Evolutionary conservation across 2,329 filamentous ascomycete genomes (phyloP).

Genomic region (Colletotrichum liriopes): DNA sequence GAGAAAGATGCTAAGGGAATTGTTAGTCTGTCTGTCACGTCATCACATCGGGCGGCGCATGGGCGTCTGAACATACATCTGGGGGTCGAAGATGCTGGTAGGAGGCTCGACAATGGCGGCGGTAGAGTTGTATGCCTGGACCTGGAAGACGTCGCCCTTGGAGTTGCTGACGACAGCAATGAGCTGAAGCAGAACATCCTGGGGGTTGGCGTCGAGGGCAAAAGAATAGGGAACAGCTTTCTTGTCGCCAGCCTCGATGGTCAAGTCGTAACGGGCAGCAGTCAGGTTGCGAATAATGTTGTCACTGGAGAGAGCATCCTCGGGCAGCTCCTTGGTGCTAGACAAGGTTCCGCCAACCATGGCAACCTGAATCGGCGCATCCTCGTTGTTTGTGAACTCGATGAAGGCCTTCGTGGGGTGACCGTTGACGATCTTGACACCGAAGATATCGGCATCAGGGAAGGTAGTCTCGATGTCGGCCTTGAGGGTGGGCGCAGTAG

Average conservation of each 20-base stretch:
- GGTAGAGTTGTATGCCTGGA: slow-evolving; percentile 85
- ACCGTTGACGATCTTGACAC: slow-evolving; percentile 95
- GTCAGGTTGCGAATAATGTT: slow-evolving; percentile 89
- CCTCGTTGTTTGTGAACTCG: slow-evolving; percentile 88
- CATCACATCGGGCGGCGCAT: background rate
- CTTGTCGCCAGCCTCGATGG: slow-evolving; percentile 82
- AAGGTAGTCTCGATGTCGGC: slow-evolving; percentile 77
- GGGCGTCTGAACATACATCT: slow-evolving; percentile 78
- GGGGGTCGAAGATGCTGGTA: slow-evolving; percentile 92
- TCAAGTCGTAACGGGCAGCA: slow-evolving; percentile 79
- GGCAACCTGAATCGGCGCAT: slow-evolving; percentile 79
- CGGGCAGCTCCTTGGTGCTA: slow-evolving; percentile 67
- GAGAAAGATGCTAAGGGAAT: slow-evolving; percentile 85
- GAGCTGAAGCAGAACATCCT: slow-evolving; percentile 86
- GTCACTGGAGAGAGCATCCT: slow-evolving; percentile 62
- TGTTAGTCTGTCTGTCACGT: slow-evolving; percentile 67
- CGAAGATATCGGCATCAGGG: slow-evolving; percentile 86
- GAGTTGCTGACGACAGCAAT: slow-evolving; percentile 80
- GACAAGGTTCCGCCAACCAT: slow-evolving; percentile 84
- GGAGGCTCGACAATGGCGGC: slow-evolving; percentile 92
- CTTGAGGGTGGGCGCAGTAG: slow-evolving; percentile 60
- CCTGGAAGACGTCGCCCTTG: slow-evolving; percentile 80
- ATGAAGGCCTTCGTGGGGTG: slow-evolving; percentile 87
- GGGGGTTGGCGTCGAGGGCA: slow-evolving; percentile 91
- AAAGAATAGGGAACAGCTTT: slow-evolving; percentile 87